Percentiles rank a stretch among this genome's conserved stretches.
These are phyloP conservation scores for Myriangium duriaei DNA, from an alignment of 2,329 filamentous ascomycete genomes.

Conservation along the genomic window DNA sequence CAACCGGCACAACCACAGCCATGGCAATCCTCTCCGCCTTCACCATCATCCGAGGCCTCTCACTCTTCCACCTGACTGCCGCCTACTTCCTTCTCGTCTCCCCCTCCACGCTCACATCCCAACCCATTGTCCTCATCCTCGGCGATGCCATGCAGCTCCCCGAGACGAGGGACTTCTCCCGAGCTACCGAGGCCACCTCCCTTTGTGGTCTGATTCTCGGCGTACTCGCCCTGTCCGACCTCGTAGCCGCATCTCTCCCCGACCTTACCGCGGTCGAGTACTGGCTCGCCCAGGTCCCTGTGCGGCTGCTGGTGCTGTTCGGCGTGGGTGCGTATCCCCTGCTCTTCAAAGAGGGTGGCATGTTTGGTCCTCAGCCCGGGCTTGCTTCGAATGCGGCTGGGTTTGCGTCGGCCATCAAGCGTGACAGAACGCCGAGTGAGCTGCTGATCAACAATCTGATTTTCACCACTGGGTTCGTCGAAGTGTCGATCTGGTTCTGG, in stretches of 20 bases:
- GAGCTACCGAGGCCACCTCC: constrained; percentile 54
- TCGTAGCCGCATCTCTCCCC: constrained; percentile 33
- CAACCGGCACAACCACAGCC: constrained; percentile 13
- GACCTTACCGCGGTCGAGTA: constrained; percentile 32
- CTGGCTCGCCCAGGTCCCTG: constrained; percentile 43
- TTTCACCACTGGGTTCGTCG: constrained; percentile 74
- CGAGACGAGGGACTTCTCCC: constrained; percentile 53
- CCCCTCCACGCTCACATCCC: constrained; percentile 60
- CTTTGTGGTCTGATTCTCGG: constrained; percentile 58
- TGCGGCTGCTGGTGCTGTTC: constrained; percentile 55
- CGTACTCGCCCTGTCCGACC: constrained; percentile 39
- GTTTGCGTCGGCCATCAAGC: constrained; percentile 10
- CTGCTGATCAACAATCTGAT: constrained; percentile 71
- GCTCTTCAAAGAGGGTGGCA: constrained; percentile 43
- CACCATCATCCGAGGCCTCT: constrained; percentile 68
- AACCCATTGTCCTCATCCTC: constrained; percentile 67
- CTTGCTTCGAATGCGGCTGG: constrained; percentile 11
- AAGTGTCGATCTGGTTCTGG: constrained; percentile 83
- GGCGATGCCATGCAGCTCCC: constrained; percentile 74
- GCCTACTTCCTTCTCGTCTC: constrained; percentile 72
- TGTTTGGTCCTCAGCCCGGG: constrained; percentile 23
- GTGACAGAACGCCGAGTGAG: constrained; percentile 33
- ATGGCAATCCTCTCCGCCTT: constrained; percentile 76
- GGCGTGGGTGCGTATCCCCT: constrained; percentile 51
- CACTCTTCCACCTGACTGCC: constrained; percentile 72